Percentiles rank a stretch among this genome's conserved stretches.
These are phyloP conservation scores for Acrodontium crateriforme DNA, from an alignment of 2,329 filamentous ascomycete genomes.

Conservation along the genomic window DNA sequence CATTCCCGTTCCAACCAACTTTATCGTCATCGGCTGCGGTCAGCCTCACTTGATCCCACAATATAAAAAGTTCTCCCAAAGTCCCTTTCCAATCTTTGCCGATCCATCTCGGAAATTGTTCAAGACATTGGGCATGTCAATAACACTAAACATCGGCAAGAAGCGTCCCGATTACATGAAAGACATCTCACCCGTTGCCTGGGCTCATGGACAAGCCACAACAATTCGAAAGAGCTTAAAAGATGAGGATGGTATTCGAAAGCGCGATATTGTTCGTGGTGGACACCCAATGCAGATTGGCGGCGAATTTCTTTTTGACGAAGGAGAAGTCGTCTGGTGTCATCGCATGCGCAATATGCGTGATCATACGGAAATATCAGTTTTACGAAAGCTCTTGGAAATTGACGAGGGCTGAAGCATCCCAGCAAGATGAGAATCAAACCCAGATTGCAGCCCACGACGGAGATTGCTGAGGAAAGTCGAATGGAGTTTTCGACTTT, in stretches of 20 bases:
- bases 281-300: constrained; percentile 27
- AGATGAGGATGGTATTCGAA: constrained; percentile 18
- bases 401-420: constrained; percentile 19
- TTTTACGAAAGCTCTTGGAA: constrained; percentile 23
- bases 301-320: constrained; percentile 28
- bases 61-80: constrained; percentile 22
- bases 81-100: constrained; percentile 25
- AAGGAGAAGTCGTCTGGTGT: constrained; percentile 28
- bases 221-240: constrained; percentile 14
- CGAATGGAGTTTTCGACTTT: too few species aligned
- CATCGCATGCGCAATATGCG: constrained; percentile 28
- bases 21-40: constrained; percentile 26
- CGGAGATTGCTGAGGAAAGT: too few species aligned
- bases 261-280: constrained; percentile 20
- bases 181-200: constrained; percentile 18
- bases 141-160: constrained; percentile 20
- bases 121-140: constrained; percentile 23
- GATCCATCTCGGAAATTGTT: constrained; percentile 23
- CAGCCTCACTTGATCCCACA: constrained; percentile 22
- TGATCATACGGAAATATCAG: constrained; percentile 23
- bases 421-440: too few species aligned
- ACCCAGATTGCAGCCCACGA: too few species aligned
- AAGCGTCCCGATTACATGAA: constrained; percentile 24
- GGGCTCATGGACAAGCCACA: constrained; percentile 20
- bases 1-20: constrained; percentile 23